Conservation (phyloP, 2,329 filamentous ascomycete genomes). For the Ustulina deusta region DNA sequence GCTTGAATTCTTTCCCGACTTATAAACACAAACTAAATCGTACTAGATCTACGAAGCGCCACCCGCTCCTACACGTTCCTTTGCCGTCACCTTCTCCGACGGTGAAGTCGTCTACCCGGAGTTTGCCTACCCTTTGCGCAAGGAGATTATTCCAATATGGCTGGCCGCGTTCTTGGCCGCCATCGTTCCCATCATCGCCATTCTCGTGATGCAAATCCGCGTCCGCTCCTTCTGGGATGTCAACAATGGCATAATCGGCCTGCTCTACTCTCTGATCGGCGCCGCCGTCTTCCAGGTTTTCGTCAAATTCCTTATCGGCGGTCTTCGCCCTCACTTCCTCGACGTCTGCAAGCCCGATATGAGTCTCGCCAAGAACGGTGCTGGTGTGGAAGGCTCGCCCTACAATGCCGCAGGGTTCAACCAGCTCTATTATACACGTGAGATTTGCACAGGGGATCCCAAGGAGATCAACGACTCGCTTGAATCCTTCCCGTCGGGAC, state of each 20-base stretch:
- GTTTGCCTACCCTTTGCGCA: constrained; percentile 77
- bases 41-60: constrained; percentile 70
- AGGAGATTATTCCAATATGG: constrained; percentile 79
- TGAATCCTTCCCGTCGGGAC: constrained; percentile 79
- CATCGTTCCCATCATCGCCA: constrained; percentile 73
- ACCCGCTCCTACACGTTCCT: constrained; percentile 76
- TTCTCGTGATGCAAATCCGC: constrained; percentile 75
- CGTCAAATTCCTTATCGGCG: constrained; percentile 80
- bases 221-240: constrained; percentile 76
- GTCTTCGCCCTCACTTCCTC: constrained; percentile 78
- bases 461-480: constrained; percentile 75
- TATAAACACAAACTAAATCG: constrained; percentile 22
- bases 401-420: constrained; percentile 66
- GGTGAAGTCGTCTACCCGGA: constrained; percentile 77
- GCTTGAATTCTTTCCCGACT: no score
- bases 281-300: constrained; percentile 83
- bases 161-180: constrained; percentile 73
- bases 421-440: constrained; percentile 75
- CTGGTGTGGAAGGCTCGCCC: constrained; percentile 47
- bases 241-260: constrained; percentile 77
- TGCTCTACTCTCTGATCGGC: constrained; percentile 76
- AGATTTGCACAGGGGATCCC: constrained; percentile 75
- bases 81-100: constrained; percentile 74
- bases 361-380: constrained; percentile 54
- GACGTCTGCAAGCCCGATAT: constrained; percentile 74